Evolutionary conservation across 106 monocot species (phyloP).

Genomic region (Amphibolis antarctica): DNA sequence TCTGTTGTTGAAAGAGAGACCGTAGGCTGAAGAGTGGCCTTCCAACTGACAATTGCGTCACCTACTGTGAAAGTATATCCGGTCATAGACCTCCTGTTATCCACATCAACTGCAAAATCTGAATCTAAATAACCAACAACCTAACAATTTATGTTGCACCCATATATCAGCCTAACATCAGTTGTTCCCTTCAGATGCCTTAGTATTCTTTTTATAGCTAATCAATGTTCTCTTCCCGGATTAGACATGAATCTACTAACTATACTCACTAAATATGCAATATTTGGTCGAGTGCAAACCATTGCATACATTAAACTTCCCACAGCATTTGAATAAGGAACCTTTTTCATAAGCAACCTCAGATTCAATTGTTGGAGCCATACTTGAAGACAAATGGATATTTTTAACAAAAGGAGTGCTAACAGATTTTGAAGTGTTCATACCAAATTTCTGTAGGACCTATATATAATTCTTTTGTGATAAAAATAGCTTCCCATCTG

Average conservation of each 20-base stretch:
- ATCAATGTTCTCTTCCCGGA: not conserved
- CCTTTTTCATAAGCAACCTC: not conserved
- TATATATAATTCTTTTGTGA: not conserved
- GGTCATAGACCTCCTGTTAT: not conserved
- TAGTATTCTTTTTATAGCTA: too few relatives aligned
- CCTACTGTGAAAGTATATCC: not conserved
- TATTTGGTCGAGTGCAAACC: not conserved
- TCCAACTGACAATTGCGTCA: not conserved
- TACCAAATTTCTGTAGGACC: not conserved
- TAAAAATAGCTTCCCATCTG: not conserved
- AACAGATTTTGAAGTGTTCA: not conserved
- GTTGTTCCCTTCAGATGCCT: too few relatives aligned
- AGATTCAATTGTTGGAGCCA: not conserved
- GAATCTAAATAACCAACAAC: not conserved
- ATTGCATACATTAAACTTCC: too few relatives aligned
- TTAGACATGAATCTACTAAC: not conserved
- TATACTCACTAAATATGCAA: not conserved
- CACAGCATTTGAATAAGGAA: not conserved
- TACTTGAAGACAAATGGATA: not conserved
- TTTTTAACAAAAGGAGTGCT: not conserved
- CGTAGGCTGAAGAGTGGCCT: not conserved
- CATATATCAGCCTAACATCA: too few relatives aligned
- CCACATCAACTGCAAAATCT: not conserved
- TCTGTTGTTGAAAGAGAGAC: not conserved
- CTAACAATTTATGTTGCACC: too few relatives aligned